Percentiles rank a stretch among this genome's conserved stretches.
Conservation (phyloP, 176 grass and related monocot species). For the Urochloa ruziziensis region DNA sequence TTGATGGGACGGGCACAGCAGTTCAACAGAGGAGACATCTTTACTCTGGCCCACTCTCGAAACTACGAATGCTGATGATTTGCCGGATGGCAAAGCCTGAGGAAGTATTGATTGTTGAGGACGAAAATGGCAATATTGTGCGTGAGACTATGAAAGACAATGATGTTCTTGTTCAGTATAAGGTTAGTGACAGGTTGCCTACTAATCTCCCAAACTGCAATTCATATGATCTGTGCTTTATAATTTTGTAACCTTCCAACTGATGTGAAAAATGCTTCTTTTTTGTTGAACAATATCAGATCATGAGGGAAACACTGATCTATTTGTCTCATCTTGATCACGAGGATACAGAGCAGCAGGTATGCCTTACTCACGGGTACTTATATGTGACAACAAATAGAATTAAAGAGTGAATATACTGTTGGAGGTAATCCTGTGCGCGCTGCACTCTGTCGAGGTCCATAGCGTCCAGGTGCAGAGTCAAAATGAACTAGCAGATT, state of each 20-base stretch:
- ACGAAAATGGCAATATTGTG: constrained; percentile 99
- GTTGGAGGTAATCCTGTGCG: too few species aligned
- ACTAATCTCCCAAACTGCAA: neutral
- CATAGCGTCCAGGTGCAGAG: too few species aligned
- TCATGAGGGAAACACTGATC: constrained; percentile 99
- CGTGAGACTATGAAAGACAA: constrained; percentile 99
- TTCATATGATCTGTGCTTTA: constrained; percentile 6
- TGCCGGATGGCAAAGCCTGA: constrained; percentile 99
- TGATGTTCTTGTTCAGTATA: constrained; percentile 99
- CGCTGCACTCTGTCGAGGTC: too few species aligned
- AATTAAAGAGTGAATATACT: too few species aligned
- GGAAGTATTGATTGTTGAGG: constrained; percentile 98
- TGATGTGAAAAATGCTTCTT: neutral
- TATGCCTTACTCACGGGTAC: constrained; percentile 18
- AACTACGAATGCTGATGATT: constrained; percentile 96
- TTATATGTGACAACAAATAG: neutral
- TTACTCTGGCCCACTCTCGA: constrained; percentile 80
- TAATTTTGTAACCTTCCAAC: constrained; percentile 19
- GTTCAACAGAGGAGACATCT: constrained; percentile 88
- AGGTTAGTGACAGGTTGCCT: constrained; percentile 54
- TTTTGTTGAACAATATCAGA: constrained; percentile 58
- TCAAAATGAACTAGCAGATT: too few species aligned
- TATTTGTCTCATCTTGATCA: constrained; percentile 98
- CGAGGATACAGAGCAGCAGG: constrained; percentile 99
- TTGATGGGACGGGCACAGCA: constrained; percentile 69